Evolutionary conservation across 2,329 filamentous ascomycete species (phyloP).

Genomic region (Cladophialophora yegresii): DNA sequence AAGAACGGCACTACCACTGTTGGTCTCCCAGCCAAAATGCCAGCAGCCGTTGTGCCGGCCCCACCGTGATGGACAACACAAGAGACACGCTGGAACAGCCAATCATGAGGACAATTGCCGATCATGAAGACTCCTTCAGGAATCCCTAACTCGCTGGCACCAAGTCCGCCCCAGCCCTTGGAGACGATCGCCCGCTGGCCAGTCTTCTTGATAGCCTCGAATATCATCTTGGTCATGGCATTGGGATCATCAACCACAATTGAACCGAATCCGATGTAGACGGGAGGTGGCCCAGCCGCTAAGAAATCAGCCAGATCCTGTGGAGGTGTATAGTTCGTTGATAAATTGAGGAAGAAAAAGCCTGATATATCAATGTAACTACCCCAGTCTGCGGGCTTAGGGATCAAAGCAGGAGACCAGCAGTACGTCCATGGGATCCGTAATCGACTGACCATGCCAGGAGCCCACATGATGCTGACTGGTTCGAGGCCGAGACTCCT

Average conservation of each 20-base stretch:
- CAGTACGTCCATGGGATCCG: conserved; percentile 86
- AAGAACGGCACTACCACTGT: conserved; percentile 87
- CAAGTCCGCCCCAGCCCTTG: conserved; percentile 85
- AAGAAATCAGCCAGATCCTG: conserved; percentile 68
- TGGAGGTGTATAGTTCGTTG: conserved; percentile 66
- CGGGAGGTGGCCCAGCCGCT: conserved; percentile 66
- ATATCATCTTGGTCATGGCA: conserved; percentile 69
- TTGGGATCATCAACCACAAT: conserved; percentile 79
- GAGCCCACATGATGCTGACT: conserved; percentile 78
- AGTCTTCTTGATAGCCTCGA: conserved; percentile 66
- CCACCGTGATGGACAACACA: conserved; percentile 86
- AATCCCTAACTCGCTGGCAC: conserved; percentile 67
- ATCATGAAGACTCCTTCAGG: conserved; percentile 80
- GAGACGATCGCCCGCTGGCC: conserved; percentile 79
- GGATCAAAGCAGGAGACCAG: conserved; percentile 81
- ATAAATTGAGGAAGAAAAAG: conserved; percentile 73
- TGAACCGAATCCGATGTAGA: conserved; percentile 82
- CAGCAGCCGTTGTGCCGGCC: conserved; percentile 82
- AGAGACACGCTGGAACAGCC: conserved; percentile 79
- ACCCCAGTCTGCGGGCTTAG: conserved; percentile 76
- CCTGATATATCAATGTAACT: conserved; percentile 71
- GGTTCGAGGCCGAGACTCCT: conserved; percentile 73
- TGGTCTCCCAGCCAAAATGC: conserved; percentile 76
- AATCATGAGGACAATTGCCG: conserved; percentile 84
- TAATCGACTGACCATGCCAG: conserved; percentile 73